These are phyloP conservation scores for Urtica urens DNA, from an alignment of 306 rosid species.

Conservation along the genomic window DNA sequence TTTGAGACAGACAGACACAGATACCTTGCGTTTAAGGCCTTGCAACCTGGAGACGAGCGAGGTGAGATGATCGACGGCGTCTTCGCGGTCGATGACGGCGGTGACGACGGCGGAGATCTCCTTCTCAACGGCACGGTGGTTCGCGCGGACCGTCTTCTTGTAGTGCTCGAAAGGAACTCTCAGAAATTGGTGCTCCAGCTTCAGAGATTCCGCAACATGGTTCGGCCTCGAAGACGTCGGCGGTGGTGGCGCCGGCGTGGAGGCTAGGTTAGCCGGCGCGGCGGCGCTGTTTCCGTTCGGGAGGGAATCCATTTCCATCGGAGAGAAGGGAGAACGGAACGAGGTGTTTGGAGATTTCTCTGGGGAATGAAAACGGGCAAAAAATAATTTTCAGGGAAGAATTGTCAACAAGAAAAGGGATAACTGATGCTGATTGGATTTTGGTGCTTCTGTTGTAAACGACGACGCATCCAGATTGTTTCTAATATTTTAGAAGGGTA, in stretches of 20 bases:
- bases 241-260: slow-evolving; percentile 6
- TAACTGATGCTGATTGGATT: neutral
- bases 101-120: slow-evolving; percentile 70
- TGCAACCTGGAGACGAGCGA: slow-evolving; percentile 79
- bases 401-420: neutral
- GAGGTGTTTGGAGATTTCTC: too few species aligned
- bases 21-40: slow-evolving; percentile 82
- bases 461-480: neutral
- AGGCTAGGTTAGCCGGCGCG: slow-evolving; percentile 16
- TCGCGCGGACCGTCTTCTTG: slow-evolving; percentile 90
- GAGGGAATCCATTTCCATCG: slow-evolving; percentile 40
- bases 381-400: neutral
- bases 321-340: neutral
- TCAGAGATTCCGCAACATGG: slow-evolving; percentile 56
- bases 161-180: slow-evolving; percentile 96
- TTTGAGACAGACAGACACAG: neutral
- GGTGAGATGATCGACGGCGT: slow-evolving; percentile 62
- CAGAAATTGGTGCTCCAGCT: slow-evolving; percentile 88
- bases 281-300: slow-evolving; percentile 46
- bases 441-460: neutral
- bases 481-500: neutral
- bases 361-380: slow-evolving; percentile 6
- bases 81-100: slow-evolving; percentile 46
- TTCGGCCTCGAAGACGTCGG: slow-evolving; percentile 31
- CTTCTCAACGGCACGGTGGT: slow-evolving; percentile 74